Evolutionary conservation across 73 alveolate species (phyloP).

Genomic region (Paramecium pentaurelia): DNA sequence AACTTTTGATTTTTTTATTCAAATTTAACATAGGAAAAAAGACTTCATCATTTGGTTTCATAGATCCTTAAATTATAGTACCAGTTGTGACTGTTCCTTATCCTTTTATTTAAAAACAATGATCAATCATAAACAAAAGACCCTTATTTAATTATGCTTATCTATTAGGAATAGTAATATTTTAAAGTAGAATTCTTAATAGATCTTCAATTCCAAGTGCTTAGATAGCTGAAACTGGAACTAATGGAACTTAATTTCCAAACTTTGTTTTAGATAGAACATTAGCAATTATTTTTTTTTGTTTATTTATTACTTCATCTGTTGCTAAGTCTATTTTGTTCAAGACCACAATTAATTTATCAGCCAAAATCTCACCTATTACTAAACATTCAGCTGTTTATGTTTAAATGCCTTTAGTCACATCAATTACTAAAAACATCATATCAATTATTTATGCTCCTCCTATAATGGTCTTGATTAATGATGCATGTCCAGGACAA

Average conservation of each 20-base stretch:
- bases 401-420: constrained; percentile 77
- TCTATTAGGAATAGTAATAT: constrained; percentile 70
- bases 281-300: constrained; percentile 64
- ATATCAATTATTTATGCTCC: constrained; percentile 99
- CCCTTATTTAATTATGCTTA: constrained; percentile 61
- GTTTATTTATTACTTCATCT: constrained; percentile 71
- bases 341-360: constrained; percentile 89
- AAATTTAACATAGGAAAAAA: constrained; percentile 79
- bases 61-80: constrained; percentile 89
- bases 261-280: constrained; percentile 83
- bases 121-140: constrained; percentile 93
- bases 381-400: constrained; percentile 58
- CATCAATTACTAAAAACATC: constrained; percentile 96
- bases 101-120: constrained; percentile 98
- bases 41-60: constrained; percentile 87
- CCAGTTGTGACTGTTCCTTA: constrained; percentile 99
- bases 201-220: constrained; percentile 70
- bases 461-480: constrained; percentile 97
- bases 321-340: constrained; percentile 95
- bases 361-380: constrained; percentile 93
- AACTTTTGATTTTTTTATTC: constrained; percentile 85
- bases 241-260: constrained; percentile 85
- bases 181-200: constrained; percentile 50
- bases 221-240: constrained; percentile 82
- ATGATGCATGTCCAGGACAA: constrained; percentile 99